Evolutionary conservation across 139 green algal genomes (phyloP), one percentile per base, ranked within the genome.

Genomic region (Coelastrella sp.): DNA sequence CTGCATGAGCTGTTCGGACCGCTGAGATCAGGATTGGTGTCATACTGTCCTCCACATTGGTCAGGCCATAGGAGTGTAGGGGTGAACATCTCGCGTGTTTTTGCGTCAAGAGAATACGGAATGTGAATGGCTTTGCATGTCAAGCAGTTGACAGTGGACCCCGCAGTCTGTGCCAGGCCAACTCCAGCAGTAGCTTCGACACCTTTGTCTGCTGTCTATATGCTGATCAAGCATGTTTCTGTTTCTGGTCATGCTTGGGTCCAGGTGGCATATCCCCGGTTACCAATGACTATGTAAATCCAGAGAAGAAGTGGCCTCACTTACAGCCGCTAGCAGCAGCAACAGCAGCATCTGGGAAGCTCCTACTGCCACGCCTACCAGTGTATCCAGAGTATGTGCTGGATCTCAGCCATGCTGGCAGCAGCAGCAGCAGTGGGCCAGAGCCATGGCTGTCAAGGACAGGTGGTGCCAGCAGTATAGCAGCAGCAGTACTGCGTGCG

Each of bases 271-370:
- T 99, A 23, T 97, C 93, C 0, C 97, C 96, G 3, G 32, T 99
- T 16, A 99, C 97, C 6, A 90, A 90, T 7, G 97, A 99, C 89
- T 98, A 90, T n/a, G 96, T 99, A 2, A 98, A 98, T 89, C 97
- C 97, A 32, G 95, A 98, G 85, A 87, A 77, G 22, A 85, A 94
- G 6, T 99, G 97, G 97, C 97, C 97, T 11, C 95, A 97, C 86
- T 75, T 99, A 22, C 23, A 75, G 2, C 68, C 73, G 73, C 94
- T 99, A 66, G 95, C 96, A 58, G 80, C 71, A 6, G 95, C 92
- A 77, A 95, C 93, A 4, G 95, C 95, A 13, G 90, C 81, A 3
- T 75, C 90, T 13, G 95, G 97, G 82, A 96, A 95, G 60, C 73
- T 91, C 8, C 93, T 99, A 65, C 87, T 98, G 73, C 97, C 97